Base-by-base conservation (phyloP, 352 stramenopile species). In the Albugo laibachii region DNA sequence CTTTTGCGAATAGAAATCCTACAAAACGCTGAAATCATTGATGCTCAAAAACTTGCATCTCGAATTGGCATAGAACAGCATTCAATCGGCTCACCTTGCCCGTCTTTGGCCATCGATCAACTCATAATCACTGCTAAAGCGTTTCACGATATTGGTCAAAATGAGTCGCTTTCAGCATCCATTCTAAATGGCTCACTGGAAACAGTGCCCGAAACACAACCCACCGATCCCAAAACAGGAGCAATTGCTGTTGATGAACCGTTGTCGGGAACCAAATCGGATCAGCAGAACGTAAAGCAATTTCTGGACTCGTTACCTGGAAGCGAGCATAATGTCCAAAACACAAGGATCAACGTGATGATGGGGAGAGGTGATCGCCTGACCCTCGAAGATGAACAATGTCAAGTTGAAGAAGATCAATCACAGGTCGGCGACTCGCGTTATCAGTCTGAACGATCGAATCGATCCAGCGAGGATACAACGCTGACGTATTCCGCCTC, bases 261-360 rank as follows among this genome's bases (percentile, higher is more conserved):
- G 1, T 50, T 82, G 4, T 83, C 66, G 11, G 68, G 69, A 15
- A 65, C 63, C 21, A 68, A 70, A 44, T 55, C 24, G 8, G 24
- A 31, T 31, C 24, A 31, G 8, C 24, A 31, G 24, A 16, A 62
- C 47, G 67, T 86, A 59, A 71, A 92, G 63, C 56, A 71, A 37
- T 73, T 85, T 52, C 60, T 93, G 48, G 63, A 76, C 54, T 75
- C 64, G 18, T 80, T 97, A 62, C 85, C 81, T 37, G 80, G 87
- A 27, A 93, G 68, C 36, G 88, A 97, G 63, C 77, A 66, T 37
- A 86, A 85, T 39, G 95, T 95, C 38, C 84, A 84, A 45, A 94
- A 93, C 52, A 73, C 66, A 31, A 59, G 74, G 15, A 91, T 95
- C 50, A 94, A 88, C 37, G 77, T 97, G 11, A 81, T 96, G 67